Conservation (phyloP, 2,329 filamentous ascomycete species). For the Paecilomyces niveus region DNA sequence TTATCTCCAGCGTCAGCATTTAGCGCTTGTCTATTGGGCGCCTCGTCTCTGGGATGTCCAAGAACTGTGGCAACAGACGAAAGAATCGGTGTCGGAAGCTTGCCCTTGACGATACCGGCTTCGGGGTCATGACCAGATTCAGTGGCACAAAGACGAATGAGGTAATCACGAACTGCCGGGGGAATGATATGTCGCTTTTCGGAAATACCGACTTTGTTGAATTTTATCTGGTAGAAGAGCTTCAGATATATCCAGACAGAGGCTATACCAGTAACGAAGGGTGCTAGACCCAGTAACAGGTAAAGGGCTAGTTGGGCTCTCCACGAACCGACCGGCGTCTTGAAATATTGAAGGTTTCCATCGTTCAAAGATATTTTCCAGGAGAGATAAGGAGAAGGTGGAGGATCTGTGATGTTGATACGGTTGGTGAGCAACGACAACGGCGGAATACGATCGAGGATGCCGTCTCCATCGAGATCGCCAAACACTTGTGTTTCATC, state of each 20-base stretch:
- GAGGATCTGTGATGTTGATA: slow-evolving; percentile 49
- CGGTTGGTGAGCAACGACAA: slow-evolving; percentile 45
- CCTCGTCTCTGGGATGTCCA: not conserved
- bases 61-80: not conserved
- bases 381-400: slow-evolving; percentile 44
- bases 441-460: slow-evolving; percentile 52
- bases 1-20: slow-evolving; percentile 4
- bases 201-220: slow-evolving; percentile 46
- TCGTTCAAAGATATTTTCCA: slow-evolving; percentile 49
- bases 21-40: slow-evolving; percentile 1
- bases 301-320: slow-evolving; percentile 45
- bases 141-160: slow-evolving; percentile 10
- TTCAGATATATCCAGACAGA: slow-evolving; percentile 48
- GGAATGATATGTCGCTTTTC: slow-evolving; percentile 32
- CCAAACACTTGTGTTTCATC: slow-evolving; percentile 50
- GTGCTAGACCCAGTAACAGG: slow-evolving; percentile 44
- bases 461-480: slow-evolving; percentile 50
- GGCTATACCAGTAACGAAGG: slow-evolving; percentile 38
- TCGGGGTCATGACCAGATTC: slow-evolving; percentile 18
- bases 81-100: not conserved
- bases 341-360: slow-evolving; percentile 39
- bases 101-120: not conserved
- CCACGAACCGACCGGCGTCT: slow-evolving; percentile 44
- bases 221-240: slow-evolving; percentile 52
- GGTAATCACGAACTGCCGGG: slow-evolving; percentile 1